A percentile compares a stretch with the other conserved stretches of the same genome.
phyloP scores from a whole-genome alignment of 139 green algal species.

The Coccomyxa sp. region DNA sequence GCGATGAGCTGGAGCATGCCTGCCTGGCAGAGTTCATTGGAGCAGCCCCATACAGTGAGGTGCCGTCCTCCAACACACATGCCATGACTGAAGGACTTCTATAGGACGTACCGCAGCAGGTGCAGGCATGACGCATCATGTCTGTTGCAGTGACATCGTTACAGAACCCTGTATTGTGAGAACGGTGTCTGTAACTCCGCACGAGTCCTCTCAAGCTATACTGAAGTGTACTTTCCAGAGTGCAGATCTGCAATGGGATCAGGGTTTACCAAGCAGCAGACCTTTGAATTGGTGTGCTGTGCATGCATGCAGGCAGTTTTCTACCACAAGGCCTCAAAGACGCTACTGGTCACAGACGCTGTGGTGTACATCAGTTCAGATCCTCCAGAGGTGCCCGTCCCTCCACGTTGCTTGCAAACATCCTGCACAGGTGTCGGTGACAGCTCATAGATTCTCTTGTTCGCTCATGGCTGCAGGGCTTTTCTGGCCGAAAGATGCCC shows the following conservation, averaged over 20 bases:
- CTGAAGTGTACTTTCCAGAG: background rate
- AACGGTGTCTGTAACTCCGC: background rate
- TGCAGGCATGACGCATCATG: no score
- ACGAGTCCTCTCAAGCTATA: background rate
- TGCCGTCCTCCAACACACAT: conserved; percentile 8
- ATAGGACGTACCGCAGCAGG: no score
- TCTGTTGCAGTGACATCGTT: no score
- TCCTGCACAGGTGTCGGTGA: no score
- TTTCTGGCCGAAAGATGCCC: no score
- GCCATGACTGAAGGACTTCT: background rate
- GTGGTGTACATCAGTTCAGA: conserved; percentile 64
- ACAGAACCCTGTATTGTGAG: background rate
- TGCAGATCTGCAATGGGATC: no score
- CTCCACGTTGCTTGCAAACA: no score
- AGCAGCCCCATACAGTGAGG: conserved; percentile 12
- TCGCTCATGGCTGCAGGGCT: no score
- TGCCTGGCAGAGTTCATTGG: conserved; percentile 1
- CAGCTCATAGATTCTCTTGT: no score
- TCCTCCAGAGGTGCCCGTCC: conserved; percentile 54
- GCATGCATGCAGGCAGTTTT: conserved; percentile 74
- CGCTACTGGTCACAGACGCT: conserved; percentile 84
- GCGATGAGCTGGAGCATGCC: conserved; percentile 69
- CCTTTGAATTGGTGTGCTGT: no score
- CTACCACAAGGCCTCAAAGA: conserved; percentile 71
- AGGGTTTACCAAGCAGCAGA: no score